Evolutionary conservation across 345 rosid genomes (phyloP), one percentile per base, ranked within the genome.

Genomic region (Abelmoschus esculentus): DNA sequence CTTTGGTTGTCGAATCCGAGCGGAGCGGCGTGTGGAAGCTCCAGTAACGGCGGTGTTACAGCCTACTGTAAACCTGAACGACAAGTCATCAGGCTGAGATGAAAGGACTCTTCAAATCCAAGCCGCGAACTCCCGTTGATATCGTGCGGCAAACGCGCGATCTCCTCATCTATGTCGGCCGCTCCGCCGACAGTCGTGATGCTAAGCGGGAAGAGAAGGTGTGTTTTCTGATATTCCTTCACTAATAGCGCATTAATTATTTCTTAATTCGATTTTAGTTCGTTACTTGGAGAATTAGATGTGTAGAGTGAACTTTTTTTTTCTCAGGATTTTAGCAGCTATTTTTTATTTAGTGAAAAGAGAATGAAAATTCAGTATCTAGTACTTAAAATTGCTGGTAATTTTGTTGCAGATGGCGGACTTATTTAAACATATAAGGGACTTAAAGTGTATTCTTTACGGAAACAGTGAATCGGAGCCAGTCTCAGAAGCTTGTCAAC

Each of bases 381-480:
- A 9, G 15, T 66, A 13, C 57, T 47, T 29, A 15, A 7, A n/a
- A 28, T 44, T 70, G 26, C 0, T 36, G 14, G 7, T 26, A 17
- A 38, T 69, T 47, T 6, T n/a, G 15, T 55, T 73, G 60, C 80
- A 95, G 99, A 87, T 90, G 91, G 86, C 81, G n/a, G 99, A 96
- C 69, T 75, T 96, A 59, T 73, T 81, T 79, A 87, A 79, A 79
- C 88, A 84, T 76, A 77, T 92, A 17, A 84, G 96, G 84, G 99
- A 96, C 66, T 77, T 95, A 78, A 95, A 95, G 82, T 77, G 83
- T 3, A 85, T 91, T 83, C 96, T 95, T 38, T 95, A 95, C 71
- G 99, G 99, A 40, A 81, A 95, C 73, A 92, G 97, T 67, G 99
- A 96, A 72, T 85, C 97, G 9, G 99, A 96, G 84, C 99, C 99